Percentiles rank a stretch among this genome's conserved stretches.
Evolutionary conservation across 305 asterid species (phyloP).

Genomic region (Andrographis paniculata): DNA sequence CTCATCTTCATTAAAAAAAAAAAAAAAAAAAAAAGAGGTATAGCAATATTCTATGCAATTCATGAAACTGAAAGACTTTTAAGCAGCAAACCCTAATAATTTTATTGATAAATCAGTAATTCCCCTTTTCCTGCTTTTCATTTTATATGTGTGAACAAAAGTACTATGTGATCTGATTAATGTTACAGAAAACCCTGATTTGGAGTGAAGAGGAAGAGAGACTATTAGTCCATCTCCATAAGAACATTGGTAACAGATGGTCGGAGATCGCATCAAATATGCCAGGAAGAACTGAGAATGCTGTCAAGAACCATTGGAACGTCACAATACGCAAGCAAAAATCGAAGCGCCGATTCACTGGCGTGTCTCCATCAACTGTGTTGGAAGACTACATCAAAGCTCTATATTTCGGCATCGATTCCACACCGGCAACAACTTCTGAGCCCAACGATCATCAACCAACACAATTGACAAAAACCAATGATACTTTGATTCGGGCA

Average conservation of each 20-base stretch:
- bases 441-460: no score
- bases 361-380: neutral
- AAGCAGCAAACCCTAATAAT: no score
- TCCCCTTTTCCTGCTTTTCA: neutral
- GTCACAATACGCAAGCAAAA: conserved; percentile 78
- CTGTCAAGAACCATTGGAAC: conserved; percentile 93
- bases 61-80: no score
- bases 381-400: neutral
- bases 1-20: no score
- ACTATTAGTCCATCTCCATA: conserved; percentile 55
- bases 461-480: neutral
- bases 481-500: neutral
- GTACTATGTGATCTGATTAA: neutral
- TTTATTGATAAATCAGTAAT: no score
- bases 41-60: no score
- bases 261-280: conserved; percentile 77
- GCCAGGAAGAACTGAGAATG: conserved; percentile 77
- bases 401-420: neutral
- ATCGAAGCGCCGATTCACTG: conserved; percentile 35
- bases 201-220: conserved; percentile 84
- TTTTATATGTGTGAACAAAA: neutral
- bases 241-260: conserved; percentile 79
- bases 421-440: no score
- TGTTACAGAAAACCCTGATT: conserved; percentile 49
- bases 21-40: no score